Percentiles rank a stretch among this genome's conserved stretches.
phyloP scores from a whole-genome alignment of 768 basidiomycete species.

The Auricularia heimuer region DNA sequence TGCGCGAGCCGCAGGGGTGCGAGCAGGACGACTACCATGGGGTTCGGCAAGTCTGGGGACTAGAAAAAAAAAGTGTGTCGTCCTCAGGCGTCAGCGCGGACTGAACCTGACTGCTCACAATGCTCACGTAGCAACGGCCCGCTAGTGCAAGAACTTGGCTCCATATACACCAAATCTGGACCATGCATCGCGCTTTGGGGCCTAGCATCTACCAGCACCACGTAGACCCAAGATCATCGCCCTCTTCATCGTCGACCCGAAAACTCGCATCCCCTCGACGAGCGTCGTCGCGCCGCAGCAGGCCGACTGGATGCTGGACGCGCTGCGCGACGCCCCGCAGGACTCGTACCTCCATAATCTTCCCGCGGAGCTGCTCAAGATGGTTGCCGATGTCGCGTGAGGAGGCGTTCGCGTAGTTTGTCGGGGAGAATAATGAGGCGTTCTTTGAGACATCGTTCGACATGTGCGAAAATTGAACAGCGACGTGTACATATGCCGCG shows the following conservation, averaged over 20 bases:
- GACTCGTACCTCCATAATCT: slow-evolving; percentile 25
- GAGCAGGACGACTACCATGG: slow-evolving; percentile 36
- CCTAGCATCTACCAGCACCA: slow-evolving; percentile 43
- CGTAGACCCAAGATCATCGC: slow-evolving; percentile 31
- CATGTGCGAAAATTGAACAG: slow-evolving; percentile 22
- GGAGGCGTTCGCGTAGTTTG: slow-evolving; percentile 32
- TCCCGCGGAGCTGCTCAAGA: slow-evolving; percentile 36
- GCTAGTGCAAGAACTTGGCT: slow-evolving; percentile 29
- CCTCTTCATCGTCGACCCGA: slow-evolving; percentile 35
- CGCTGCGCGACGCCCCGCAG: slow-evolving; percentile 17
- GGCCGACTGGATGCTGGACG: slow-evolving; percentile 31
- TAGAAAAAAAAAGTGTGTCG: slow-evolving; percentile 33
- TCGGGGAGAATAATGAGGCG: slow-evolving; percentile 30
- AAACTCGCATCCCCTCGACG: slow-evolving; percentile 31
- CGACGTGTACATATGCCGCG: too few relatives aligned
- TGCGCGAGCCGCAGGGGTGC: slow-evolving; percentile 36
- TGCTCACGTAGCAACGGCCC: background rate
- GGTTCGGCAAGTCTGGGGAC: slow-evolving; percentile 40
- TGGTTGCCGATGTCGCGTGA: slow-evolving; percentile 25
- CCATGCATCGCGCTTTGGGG: slow-evolving; percentile 31
- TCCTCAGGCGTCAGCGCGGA: slow-evolving; percentile 23
- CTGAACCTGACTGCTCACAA: background rate
- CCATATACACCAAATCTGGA: slow-evolving; percentile 23
- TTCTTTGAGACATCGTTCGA: slow-evolving; percentile 45
- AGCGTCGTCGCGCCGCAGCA: slow-evolving; percentile 42